Base-by-base conservation (phyloP, 345 rosid species). In the Clausena lansium region DNA sequence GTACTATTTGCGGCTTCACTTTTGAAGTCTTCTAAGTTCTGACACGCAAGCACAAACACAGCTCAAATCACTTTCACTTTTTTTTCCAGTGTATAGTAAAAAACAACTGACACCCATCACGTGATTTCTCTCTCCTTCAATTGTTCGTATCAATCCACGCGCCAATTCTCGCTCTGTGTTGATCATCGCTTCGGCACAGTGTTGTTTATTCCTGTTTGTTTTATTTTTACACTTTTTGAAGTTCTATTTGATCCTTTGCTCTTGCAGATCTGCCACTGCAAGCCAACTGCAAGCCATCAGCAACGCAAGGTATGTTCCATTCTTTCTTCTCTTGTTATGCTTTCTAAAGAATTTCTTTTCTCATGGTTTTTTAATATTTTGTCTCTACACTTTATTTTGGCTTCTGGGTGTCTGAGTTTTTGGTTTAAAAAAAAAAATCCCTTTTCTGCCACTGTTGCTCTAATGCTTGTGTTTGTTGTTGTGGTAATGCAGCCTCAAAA, bases 91-190 rank as follows among this genome's bases (percentile, higher is more conserved):
- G 19, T 3, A 9, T 28, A 6, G 47, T 75, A 10, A n/a, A 73
- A 57, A 66, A 79, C 78, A 84, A 14, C 86, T 78, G 87, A 85
- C 88, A 85, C 76, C 41, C 81, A 78, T 87, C 93, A 91, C 93
- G 92, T 89, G 93, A 76, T 82, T 85, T 72, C 76, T 81, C 75
- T 71, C 79, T 82, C 67, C 69, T 19, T 74, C 67, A 24, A 69
- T 54, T 20, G 20, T 14, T 60, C 72, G 64, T 77, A 78, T 70
- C 80, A 74, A 73, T 77, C 78, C 85, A 84, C 87, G 84, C 86
- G 85, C 87, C 87, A 77, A 77, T 78, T 54, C 83, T 80, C 70
- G 81, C 73, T 75, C 54, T 61, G 66, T 78, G 38, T 25, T 64
- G 50, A 75, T 74, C 81, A 71, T n/a, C n/a, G n/a, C 22, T 36